Percentiles rank a stretch among this genome's conserved stretches.
phyloP scores from a whole-genome alignment of 768 basidiomycete genomes.

The Brasilioporus rufonigricans region DNA sequence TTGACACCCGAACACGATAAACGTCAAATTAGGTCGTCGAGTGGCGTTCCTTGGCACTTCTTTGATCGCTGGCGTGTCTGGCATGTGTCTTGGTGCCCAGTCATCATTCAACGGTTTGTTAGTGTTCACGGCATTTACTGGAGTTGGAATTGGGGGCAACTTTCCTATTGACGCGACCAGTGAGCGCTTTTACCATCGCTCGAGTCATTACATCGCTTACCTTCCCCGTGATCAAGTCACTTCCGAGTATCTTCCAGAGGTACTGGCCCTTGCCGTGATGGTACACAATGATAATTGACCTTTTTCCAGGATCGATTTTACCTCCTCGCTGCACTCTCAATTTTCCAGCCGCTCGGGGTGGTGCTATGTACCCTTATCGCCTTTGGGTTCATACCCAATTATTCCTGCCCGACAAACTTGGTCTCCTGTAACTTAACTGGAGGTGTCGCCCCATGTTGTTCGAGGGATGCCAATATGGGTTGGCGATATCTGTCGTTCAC shows the following conservation, averaged over 20 bases:
- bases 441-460: constrained; percentile 15
- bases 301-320: constrained; percentile 11
- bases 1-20: background rate
- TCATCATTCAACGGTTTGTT: constrained; percentile 12
- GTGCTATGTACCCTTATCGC: background rate
- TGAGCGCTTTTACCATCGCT: background rate
- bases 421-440: constrained; percentile 12
- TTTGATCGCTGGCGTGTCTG: constrained; percentile 12
- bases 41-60: constrained; percentile 16
- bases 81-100: constrained; percentile 11
- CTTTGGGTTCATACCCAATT: constrained; percentile 11
- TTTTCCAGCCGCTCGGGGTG: constrained; percentile 4
- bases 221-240: background rate
- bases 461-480: constrained; percentile 16
- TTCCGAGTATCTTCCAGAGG: constrained; percentile 14
- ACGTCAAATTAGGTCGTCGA: constrained; percentile 10
- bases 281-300: background rate
- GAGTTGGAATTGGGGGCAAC: constrained; percentile 15
- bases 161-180: constrained; percentile 17
- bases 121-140: constrained; percentile 7
- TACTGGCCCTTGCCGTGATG: background rate
- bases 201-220: background rate
- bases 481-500: constrained; percentile 19
- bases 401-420: constrained; percentile 11
- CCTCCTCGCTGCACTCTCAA: constrained; percentile 11